Base-by-base conservation (phyloP, 352 stramenopile species). In the Globisporangium viniferum region DNA sequence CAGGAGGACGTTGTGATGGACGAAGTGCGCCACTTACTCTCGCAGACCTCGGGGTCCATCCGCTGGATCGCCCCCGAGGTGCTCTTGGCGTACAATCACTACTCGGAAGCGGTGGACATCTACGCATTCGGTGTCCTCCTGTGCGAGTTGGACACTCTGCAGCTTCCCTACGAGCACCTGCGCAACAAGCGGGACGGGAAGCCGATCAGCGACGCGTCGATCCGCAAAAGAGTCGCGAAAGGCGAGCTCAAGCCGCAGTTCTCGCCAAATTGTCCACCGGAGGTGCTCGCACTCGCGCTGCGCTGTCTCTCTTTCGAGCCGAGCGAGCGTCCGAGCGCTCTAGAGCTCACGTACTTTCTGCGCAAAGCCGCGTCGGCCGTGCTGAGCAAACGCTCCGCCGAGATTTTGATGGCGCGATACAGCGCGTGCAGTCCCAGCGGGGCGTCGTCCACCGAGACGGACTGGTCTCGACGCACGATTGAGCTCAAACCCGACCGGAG, bases 281-380 rank as follows among this genome's bases (percentile, higher is more conserved):
- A 65, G 24, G 68, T 88, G 1, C 62, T 76, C 1, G 62, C 62
- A 5, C 56, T 88, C 1, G 76, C 70, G 15, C 59, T 54, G 18
- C 62, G 61, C 33, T 89, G 80, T 48, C 61, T 89, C 5, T 62
- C 68, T 8, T 75, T 71, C 51, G 59, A 84, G 18, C 78, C 74
- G 0, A 51, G 54, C 1, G 70, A 77, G 6, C 67, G 77, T 0
- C 77, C 75, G 24, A 77, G 65, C 12, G 78, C 68, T 33, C 41
- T 68, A 0, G 68, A 82, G 22, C 67, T 76, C 20, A 58, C 57
- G 9, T 69, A 67, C 24, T 29, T 39, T 7, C 36, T 81, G 22
- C 65, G 69, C 7, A 73, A 73, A 58, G 69, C 78, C 24, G 33
- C 57, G 4, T 41, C 46, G 18, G 9, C 29, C 41, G 20, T 70